Percentiles rank a stretch among this genome's conserved stretches.
These are phyloP conservation scores for Tylopilus vinaceipallidus DNA, from an alignment of 768 basidiomycete species.

Conservation along the genomic window DNA sequence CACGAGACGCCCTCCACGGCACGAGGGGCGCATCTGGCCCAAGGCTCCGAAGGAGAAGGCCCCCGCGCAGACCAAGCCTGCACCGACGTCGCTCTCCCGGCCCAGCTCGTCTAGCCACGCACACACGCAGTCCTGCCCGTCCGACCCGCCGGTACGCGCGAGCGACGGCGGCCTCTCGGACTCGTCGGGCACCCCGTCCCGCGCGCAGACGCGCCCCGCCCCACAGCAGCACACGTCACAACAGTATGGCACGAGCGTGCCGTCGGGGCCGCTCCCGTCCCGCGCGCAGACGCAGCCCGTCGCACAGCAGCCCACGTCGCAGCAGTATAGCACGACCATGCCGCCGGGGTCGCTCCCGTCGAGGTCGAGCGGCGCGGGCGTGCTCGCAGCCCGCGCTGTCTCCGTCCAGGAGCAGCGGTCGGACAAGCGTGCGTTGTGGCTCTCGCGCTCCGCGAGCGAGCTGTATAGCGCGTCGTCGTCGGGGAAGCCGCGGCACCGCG, in stretches of 20 bases:
- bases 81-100: neutral
- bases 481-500: neutral
- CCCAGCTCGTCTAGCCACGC: neutral
- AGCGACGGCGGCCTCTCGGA: neutral
- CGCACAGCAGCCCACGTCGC: no score
- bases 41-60: neutral
- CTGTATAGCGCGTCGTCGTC: constrained; percentile 9
- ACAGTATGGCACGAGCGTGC: no score
- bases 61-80: neutral
- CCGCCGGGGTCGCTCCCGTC: neutral
- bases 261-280: neutral
- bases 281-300: neutral
- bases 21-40: neutral
- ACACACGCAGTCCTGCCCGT: neutral
- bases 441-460: constrained; percentile 27
- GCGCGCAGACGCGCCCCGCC: neutral
- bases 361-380: neutral
- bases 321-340: no score
- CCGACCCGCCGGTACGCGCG: neutral
- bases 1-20: neutral
- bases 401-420: constrained; percentile 8
- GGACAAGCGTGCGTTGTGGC: constrained; percentile 9
- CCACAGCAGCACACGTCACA: no score
- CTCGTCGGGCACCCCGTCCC: neutral
- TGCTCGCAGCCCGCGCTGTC: neutral